Percentiles rank a stretch among this genome's conserved stretches.
Evolutionary conservation across 345 rosid species (phyloP).

Genomic region (Populus ilicifolia): DNA sequence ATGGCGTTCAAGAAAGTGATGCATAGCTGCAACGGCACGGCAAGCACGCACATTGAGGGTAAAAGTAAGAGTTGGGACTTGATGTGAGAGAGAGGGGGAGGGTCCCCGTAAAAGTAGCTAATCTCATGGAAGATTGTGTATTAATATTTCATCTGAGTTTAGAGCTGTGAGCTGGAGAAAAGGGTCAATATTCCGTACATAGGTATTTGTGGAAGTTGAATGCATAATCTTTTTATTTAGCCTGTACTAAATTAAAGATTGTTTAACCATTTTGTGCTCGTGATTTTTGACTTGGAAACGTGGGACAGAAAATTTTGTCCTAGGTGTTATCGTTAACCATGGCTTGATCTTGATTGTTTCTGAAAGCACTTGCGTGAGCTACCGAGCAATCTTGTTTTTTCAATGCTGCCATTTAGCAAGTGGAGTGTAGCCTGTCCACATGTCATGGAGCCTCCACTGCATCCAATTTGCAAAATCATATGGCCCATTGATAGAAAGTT

Average conservation of each 20-base stretch:
- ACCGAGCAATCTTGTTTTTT: not conserved
- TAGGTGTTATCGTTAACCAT: slow-evolving; percentile 3
- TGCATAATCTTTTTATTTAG: not conserved
- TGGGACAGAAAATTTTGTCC: slow-evolving; percentile 4
- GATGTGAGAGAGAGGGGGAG: not conserved
- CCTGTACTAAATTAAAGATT: not conserved
- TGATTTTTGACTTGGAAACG: slow-evolving; percentile 8
- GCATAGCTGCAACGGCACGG: not conserved
- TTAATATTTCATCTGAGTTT: not conserved
- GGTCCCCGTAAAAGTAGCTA: not conserved
- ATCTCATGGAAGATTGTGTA: not conserved
- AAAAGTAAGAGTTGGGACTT: not conserved
- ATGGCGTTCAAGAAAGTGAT: not conserved
- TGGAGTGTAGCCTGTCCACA: not conserved
- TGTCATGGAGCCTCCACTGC: not conserved
- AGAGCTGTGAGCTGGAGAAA: not conserved
- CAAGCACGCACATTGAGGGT: slow-evolving; percentile 1
- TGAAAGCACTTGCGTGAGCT: slow-evolving; percentile 4
- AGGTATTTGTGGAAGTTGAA: not conserved
- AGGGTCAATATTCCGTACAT: not conserved
- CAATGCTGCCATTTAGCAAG: not conserved
- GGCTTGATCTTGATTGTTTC: not conserved
- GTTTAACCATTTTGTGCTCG: not conserved
- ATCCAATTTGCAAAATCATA: not conserved
- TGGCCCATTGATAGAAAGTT: not conserved